Percentiles rank a stretch among this genome's conserved stretches.
These are phyloP conservation scores for Chaetomium sp. DNA, from an alignment of 2,329 filamentous ascomycete genomes.

Conservation along the genomic window DNA sequence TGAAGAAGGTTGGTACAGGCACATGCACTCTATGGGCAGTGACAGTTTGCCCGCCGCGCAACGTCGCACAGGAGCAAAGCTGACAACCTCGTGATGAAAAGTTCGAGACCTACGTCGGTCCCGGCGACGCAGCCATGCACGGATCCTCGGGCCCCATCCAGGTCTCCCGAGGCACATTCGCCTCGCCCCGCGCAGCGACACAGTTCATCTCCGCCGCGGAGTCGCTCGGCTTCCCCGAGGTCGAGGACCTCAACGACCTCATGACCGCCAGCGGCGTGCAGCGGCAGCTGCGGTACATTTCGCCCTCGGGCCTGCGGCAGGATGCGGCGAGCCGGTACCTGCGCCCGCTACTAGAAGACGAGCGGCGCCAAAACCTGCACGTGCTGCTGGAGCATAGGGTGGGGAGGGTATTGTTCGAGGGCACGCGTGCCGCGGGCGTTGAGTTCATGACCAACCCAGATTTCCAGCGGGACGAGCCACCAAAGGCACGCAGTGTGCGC, in stretches of 20 bases:
- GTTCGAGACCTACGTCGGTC: constrained; percentile 51
- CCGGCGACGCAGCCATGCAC: constrained; percentile 39
- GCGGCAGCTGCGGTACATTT: constrained; percentile 44
- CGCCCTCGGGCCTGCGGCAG: constrained; percentile 47
- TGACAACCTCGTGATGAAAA: constrained; percentile 13
- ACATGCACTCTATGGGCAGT: too few relatives aligned
- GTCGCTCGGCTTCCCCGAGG: constrained; percentile 43
- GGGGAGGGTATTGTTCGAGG: constrained; percentile 40
- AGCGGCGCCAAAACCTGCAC: constrained; percentile 44
- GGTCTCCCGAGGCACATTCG: constrained; percentile 45
- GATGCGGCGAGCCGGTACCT: constrained; percentile 51
- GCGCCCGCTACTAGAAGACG: constrained; percentile 43
- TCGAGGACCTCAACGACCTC: constrained; percentile 49
- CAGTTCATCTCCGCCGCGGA: constrained; percentile 44
- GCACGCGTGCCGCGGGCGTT: constrained; percentile 42
- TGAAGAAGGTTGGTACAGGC: constrained; percentile 37
- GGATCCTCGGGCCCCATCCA: constrained; percentile 50
- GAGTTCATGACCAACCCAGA: constrained; percentile 40
- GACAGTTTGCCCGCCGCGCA: too few relatives aligned
- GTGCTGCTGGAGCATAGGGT: constrained; percentile 48
- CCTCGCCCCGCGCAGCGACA: constrained; percentile 34
- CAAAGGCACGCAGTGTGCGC: constrained; percentile 27
- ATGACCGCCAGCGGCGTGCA: constrained; percentile 31
- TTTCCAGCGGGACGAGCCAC: constrained; percentile 14
- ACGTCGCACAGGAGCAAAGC: background rate